Conservation (phyloP, 495 filamentous ascomycete genomes). For the Podospora fimiseda region DNA sequence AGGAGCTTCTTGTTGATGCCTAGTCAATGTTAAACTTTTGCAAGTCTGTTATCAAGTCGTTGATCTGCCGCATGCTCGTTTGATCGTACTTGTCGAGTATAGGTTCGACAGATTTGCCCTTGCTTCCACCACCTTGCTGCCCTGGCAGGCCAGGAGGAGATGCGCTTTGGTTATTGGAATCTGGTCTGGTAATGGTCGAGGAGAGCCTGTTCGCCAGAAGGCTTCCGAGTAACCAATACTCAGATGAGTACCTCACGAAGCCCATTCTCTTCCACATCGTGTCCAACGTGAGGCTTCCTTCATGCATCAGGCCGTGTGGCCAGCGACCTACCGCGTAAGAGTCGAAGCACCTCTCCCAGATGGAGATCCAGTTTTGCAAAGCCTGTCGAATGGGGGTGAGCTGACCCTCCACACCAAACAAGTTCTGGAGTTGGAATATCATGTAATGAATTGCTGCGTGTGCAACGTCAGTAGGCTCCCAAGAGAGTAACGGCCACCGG, state of each 20-base stretch:
- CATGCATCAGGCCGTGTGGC: constrained; percentile 16
- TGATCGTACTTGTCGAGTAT: constrained; percentile 30
- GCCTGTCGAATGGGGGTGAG: constrained; percentile 24
- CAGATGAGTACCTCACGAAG: constrained; percentile 21
- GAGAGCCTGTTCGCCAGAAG: constrained; percentile 23
- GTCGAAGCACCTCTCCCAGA: constrained; percentile 24
- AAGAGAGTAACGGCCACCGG: background rate
- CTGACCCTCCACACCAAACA: constrained; percentile 25
- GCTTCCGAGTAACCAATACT: constrained; percentile 27
- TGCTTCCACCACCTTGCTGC: background rate
- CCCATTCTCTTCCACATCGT: constrained; percentile 26
- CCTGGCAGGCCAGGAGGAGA: background rate
- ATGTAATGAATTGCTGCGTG: constrained; percentile 25
- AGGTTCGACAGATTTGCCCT: constrained; percentile 16
- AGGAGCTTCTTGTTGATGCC: background rate
- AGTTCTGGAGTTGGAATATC: constrained; percentile 30
- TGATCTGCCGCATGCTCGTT: constrained; percentile 31
- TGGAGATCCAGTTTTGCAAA: constrained; percentile 24
- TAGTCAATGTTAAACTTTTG: constrained; percentile 20
- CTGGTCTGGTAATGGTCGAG: background rate
- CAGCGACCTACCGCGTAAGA: constrained; percentile 3
- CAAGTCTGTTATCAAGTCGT: constrained; percentile 26
- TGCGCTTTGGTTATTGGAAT: background rate
- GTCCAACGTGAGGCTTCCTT: constrained; percentile 11
- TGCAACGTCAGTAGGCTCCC: background rate